Percentiles rank a stretch among this genome's conserved stretches.
These are phyloP conservation scores for Medicago truncatula DNA, from an alignment of 306 rosid species.

Conservation along the genomic window MtrunA17r5.0-ANR NC_053044.1:39735501-39736000, in stretches of 20 bases:
- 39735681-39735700: conserved; percentile 97
- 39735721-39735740: conserved; percentile 77
- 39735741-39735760: conserved; percentile 77
- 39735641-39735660: conserved; percentile 85
- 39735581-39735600: conserved; percentile 79
- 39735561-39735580: conserved; percentile 84
- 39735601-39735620: conserved; percentile 61
- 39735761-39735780: conserved; percentile 59
- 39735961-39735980: not conserved
- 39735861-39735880: not conserved
- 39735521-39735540: conserved; percentile 85
- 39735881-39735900: not conserved
- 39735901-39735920: not conserved
- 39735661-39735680: conserved; percentile 82
- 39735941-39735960: not conserved
- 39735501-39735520: conserved; percentile 78
- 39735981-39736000: no score
- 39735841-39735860: not conserved
- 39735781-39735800: not conserved
- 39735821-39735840: not conserved
- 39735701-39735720: conserved; percentile 76
- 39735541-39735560: conserved; percentile 92
- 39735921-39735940: no score
- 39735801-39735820: conserved; percentile 3
- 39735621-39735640: conserved; percentile 80